A percentile compares a stretch with the other conserved stretches of the same genome.
Evolutionary conservation across 257 asterid genomes (phyloP).

Genomic region (Nicotiana tabacum): DNA sequence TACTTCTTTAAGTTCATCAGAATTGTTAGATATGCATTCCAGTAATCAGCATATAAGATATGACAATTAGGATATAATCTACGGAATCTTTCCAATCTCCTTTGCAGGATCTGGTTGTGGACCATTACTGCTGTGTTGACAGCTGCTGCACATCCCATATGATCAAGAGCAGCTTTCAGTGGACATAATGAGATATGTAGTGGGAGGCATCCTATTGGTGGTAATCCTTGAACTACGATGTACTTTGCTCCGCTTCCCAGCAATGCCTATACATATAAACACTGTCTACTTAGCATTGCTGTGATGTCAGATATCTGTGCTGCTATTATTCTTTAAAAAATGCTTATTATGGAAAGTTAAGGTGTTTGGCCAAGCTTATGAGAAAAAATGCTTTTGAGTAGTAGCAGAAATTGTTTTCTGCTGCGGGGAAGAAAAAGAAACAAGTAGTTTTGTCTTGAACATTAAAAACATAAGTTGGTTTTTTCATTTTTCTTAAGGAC

Average conservation of each 20-base stretch:
- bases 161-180: constrained; percentile 8
- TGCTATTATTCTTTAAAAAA: not conserved
- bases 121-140: constrained; percentile 27
- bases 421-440: not conserved
- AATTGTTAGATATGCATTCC: constrained; percentile 36
- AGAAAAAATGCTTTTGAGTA: not conserved
- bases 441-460: not conserved
- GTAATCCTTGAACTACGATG: constrained; percentile 41
- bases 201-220: constrained; percentile 51
- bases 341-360: too few relatives aligned
- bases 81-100: constrained; percentile 16
- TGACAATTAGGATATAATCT: constrained; percentile 20
- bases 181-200: constrained; percentile 21
- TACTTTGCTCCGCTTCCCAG: constrained; percentile 33
- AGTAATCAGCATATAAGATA: constrained; percentile 35
- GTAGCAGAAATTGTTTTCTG: not conserved
- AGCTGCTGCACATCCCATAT: constrained; percentile 32
- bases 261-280: constrained; percentile 17
- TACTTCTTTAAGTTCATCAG: constrained; percentile 25
- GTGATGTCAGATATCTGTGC: not conserved
- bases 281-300: not conserved
- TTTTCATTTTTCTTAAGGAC: not conserved
- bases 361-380: not conserved
- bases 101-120: constrained; percentile 40
- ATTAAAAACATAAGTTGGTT: not conserved